Evolutionary conservation across 163 green algal genomes (phyloP), one percentile per base, ranked within the genome.

Genomic region (Scenedesmus sp.): DNA sequence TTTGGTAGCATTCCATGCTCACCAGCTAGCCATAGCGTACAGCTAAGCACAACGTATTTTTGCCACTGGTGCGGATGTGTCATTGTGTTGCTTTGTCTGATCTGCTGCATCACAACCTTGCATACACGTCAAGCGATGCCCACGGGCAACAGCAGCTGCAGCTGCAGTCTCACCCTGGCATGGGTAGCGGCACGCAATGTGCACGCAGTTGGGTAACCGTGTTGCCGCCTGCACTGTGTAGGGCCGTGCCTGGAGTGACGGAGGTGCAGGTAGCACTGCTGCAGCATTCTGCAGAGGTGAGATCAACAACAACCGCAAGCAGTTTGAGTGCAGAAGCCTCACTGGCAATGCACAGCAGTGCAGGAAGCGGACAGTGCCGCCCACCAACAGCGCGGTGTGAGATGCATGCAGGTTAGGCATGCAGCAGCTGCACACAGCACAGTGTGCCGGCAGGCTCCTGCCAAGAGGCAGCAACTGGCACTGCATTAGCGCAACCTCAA

Each of bases 181-280:
- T 46, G 34, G 34, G 34, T 46, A 46, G 34, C 34, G 0, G 34
- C 76, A 8, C 4, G 16, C 76, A 56, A 20, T 18, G 6, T 34
- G n/a, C 73, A 23, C 26, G 26, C 20, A 70, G 64, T 86, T 93
- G 91, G 34, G 34, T 46, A 26, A 84, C n/a, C 4, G 9, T 52
- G 1, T n/a, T 20, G 1, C 1, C 59, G 34, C 34, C 34, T 46
- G 34, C 34, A 46, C 54, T 67, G 74, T 79, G 81, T 90, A 95
- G 95, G 34, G 88, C 83, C 3, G 26, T 97, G 55, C 88, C 92
- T 34, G 96, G 95, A 20, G 94, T 97, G 8, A 90, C 91, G 2
- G 86, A 91, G 20, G 96, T 94, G 10, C 91, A 60, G 10, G 97
- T 98, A 57, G 95, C 95, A 8, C 90, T 99, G 73, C 92, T 99